Percentiles rank a stretch among this genome's conserved stretches.
These are phyloP conservation scores for Grosmannia huntii DNA, from an alignment of 2,329 filamentous ascomycete species.

Conservation along the genomic window DNA sequence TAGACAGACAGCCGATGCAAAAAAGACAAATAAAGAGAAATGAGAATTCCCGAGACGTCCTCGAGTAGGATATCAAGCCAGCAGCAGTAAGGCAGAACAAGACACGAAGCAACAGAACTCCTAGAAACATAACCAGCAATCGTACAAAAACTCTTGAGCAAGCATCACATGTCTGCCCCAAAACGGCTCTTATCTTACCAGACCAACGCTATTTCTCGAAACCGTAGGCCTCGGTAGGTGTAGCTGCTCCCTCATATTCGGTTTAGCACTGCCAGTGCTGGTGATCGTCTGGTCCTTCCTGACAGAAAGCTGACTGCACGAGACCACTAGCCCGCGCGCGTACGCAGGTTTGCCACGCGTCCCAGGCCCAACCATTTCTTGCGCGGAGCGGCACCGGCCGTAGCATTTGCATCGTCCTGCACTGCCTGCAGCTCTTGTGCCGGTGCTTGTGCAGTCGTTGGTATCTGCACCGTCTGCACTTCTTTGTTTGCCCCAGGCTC, in stretches of 20 bases:
- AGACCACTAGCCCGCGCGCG: slow-evolving; percentile 13
- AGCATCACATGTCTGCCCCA: not conserved
- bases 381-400: slow-evolving; percentile 4
- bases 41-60: not conserved
- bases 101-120: not conserved
- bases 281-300: not conserved
- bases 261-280: not conserved
- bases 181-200: not conserved
- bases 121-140: not conserved
- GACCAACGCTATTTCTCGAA: not conserved
- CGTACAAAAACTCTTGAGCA: not conserved
- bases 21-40: not conserved
- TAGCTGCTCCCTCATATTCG: not conserved
- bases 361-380: slow-evolving; percentile 22
- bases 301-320: not conserved
- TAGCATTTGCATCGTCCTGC: not conserved
- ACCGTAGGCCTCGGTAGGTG: not conserved
- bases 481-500: not conserved
- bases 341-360: slow-evolving; percentile 18
- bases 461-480: not conserved
- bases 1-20: not conserved
- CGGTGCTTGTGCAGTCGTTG: not conserved
- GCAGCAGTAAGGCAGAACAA: not conserved
- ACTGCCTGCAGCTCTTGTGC: not conserved
- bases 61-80: not conserved